Base-by-base conservation (phyloP, 805 yeast species). In the Torulaspora microellipsoides region DNA sequence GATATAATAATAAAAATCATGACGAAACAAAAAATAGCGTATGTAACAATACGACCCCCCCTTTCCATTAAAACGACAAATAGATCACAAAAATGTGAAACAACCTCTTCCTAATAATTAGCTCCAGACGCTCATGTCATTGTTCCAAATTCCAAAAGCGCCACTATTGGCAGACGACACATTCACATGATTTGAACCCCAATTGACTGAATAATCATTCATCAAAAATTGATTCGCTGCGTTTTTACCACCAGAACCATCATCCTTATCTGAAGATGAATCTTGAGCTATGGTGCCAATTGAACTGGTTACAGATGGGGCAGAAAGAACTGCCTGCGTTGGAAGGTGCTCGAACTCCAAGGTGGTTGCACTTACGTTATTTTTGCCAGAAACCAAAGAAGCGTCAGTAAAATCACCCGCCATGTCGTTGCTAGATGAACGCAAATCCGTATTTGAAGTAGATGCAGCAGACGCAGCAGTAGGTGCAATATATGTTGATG, bases 91-190 rank as follows among this genome's bases (percentile, higher is more conserved):
- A 36, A 31, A 45, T 34, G 40, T 40, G 42, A 36, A 29, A 36
- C 42, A 40, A 40, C 34, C 30, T 43, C 36, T 31, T 25, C 46
- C 38, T 15, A 27, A 35, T 29, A 31, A 30, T 40, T 40, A 65
- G 47, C 68, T 63, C 70, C 70, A 66, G 37, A 66, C 70, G 40
- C 67, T 64, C 67, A 64, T 65, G 42, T 64, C 65, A 44, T 53
- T 61, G 43, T 56, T 59, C 67, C 67, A 62, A 32, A 62, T 54
- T 31, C 57, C 59, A 43, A 50, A 48, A 15, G 54, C 36, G 34
- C 45, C 42, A 38, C 45, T 38, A 32, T 47, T 38, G 20, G 42
- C 39, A 13, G 51, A 47, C 40, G 47, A 46, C 15, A 40, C 45
- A 20, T 45, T 45, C 14, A 46, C 40, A 36, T 49, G 53, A 27